Evolutionary conservation across 495 filamentous ascomycete species (phyloP), one percentile per base, ranked within the genome.

Genomic region (Darksidea phi): DNA sequence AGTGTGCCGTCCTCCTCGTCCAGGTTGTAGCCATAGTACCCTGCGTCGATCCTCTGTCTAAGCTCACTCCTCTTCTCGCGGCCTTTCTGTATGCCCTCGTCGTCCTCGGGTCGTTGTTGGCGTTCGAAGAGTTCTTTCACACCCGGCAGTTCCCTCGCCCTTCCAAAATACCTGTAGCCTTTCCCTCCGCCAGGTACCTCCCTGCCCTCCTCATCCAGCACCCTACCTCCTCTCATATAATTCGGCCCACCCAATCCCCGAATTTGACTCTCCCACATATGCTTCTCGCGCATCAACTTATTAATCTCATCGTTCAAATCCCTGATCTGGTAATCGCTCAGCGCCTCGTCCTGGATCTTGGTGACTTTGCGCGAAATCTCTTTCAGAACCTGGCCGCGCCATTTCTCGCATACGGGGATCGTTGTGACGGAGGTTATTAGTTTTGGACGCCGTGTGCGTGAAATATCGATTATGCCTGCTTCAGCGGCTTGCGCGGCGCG

Each of bases 271-370:
- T 98, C 94, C 94, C 94, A 98, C 81, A 94, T 89, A 78, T 91
- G 88, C 75, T 98, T 98, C 80, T 98, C 94, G 52, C 91, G 86
- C 89, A 98, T 96, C 49, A 95, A 83, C 76, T 95, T 95, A 78
- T 98, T 98, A 80, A 98, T 95, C 77, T 98, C 95, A 75, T 98
- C 94, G 75, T 98, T 98, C 66, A 98, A 80, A 74, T 98, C 94
- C 59, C 94, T 87, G 75, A 98, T 92, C 78, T 97, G 94, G 78
- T 86, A 97, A 78, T 98, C 94, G 75, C 85, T 89, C 13, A 97
- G 81, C 26, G 86, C 86, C 6, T 79, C 74, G 65, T 97, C 95
- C 73, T 97, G 94, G 78, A 98, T 97, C 67, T 90, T 88, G 47
- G 90, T 86, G 20, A 97, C 89, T 74, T 97, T 97, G 73, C 94